Conservation (phyloP, 2,329 filamentous ascomycete species). For the Colletotrichum navitas region DNA sequence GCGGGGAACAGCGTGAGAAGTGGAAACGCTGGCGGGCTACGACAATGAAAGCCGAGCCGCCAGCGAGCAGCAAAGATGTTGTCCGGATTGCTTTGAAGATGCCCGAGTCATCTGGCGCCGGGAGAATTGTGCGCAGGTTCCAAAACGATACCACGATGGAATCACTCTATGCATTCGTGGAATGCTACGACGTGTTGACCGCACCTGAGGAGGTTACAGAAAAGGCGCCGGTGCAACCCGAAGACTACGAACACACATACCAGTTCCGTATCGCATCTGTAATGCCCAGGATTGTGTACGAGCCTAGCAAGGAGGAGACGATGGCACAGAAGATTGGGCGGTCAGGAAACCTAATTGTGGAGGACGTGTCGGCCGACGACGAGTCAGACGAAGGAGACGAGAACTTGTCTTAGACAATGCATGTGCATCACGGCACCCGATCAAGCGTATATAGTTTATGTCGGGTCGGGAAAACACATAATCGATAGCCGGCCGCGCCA, state of each 20-base stretch:
- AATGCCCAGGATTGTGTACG: constrained; percentile 86
- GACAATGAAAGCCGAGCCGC: constrained; percentile 77
- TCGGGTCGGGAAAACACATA: not conserved
- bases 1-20: constrained; percentile 63
- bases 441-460: not conserved
- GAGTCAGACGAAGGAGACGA: constrained; percentile 41
- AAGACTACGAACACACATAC: constrained; percentile 83
- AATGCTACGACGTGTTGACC: constrained; percentile 81
- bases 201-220: constrained; percentile 50
- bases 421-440: not conserved
- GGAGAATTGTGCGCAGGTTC: constrained; percentile 84
- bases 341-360: constrained; percentile 91
- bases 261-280: constrained; percentile 87
- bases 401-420: constrained; percentile 11
- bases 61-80: constrained; percentile 70
- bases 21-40: constrained; percentile 87
- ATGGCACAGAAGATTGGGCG: constrained; percentile 81
- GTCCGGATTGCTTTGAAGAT: constrained; percentile 79
- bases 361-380: constrained; percentile 65
- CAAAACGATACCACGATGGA: constrained; percentile 77
- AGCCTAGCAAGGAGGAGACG: constrained; percentile 73
- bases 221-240: constrained; percentile 62
- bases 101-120: constrained; percentile 70
- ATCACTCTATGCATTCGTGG: constrained; percentile 95
- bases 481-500: constrained; percentile 16